phyloP scores from a whole-genome alignment of 441 rosid species.

The Omphalea diandra region DNA sequence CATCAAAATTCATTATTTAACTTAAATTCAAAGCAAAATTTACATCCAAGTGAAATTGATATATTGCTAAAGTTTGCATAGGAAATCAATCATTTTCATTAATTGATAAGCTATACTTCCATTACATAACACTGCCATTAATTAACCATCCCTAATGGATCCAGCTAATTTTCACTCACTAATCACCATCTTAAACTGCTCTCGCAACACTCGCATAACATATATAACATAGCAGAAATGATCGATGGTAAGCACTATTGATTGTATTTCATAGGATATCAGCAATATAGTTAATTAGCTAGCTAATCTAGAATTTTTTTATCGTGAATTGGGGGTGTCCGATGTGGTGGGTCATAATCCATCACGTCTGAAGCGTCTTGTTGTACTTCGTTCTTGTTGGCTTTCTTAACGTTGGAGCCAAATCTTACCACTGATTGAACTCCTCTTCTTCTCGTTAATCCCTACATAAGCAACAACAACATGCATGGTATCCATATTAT shows the following conservation, averaged over 20 bases:
- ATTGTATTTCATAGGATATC: background rate
- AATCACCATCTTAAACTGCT: too few relatives aligned
- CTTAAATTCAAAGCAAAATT: too few relatives aligned
- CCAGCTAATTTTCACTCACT: too few relatives aligned
- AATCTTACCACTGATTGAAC: constrained; percentile 15
- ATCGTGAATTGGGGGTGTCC: constrained; percentile 38
- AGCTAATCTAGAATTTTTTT: constrained; percentile 9
- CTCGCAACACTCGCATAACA: too few relatives aligned
- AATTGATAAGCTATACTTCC: too few relatives aligned
- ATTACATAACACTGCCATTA: too few relatives aligned
- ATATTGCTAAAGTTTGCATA: too few relatives aligned
- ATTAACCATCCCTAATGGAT: too few relatives aligned
- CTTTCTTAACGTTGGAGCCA: constrained; percentile 9
- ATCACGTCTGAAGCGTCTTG: constrained; percentile 13
- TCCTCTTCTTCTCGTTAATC: constrained; percentile 23
- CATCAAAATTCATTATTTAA: too few relatives aligned
- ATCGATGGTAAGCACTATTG: background rate
- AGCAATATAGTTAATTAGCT: background rate
- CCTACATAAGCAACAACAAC: constrained; percentile 26
- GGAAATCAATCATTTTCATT: background rate
- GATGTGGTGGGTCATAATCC: constrained; percentile 37
- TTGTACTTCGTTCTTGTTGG: constrained; percentile 8
- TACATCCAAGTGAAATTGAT: too few relatives aligned
- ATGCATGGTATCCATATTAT: background rate
- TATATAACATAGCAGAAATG: background rate